Base-by-base conservation (phyloP, 495 filamentous ascomycete species). In the Penicillium pulvis region DNA sequence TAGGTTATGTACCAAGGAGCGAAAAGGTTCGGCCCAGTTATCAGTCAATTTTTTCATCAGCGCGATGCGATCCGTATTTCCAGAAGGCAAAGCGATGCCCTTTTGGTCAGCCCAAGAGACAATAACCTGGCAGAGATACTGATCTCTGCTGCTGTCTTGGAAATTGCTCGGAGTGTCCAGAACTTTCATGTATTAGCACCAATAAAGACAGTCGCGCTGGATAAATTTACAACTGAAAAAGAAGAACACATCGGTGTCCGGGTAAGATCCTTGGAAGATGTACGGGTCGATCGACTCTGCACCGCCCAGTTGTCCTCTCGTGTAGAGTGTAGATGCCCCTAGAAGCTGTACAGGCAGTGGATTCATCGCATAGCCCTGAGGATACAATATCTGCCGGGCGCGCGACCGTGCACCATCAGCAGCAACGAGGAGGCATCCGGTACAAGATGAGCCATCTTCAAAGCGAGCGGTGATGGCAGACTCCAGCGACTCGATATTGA, bases 181-280 rank as follows among this genome's bases (percentile, higher is more conserved):
- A 33, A 79, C 72, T 71, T 54, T 17, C 3, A 14, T 24, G n/a
- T 3, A 41, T 30, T 57, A 46, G n/a, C 28, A 41, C 55, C 17
- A 43, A 35, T 19, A 3, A 17, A 30, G 20, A 8, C 10, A 11
- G 45, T 6, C 10, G 17, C n/a, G n/a, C 14, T 4, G 20, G 20
- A 23, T 23, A 2, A 23, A 45, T 65, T 7, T 53, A 73, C 79
- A 75, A 19, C 79, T 80, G 59, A 82, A 85, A 66, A 79, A 87
- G 1, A 87, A 56, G 64, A 81, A 88, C 5, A 80, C 75, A 26
- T 81, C 72, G 11, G 85, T 81, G 12, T 75, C 69, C 0, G 86
- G 84, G 51, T 86, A 77, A 4, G 79, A 75, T 1, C 85, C 84
- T 49, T 87, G 84, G 46, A 88, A 82, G 42, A 89, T 82, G 24